Base-by-base conservation (phyloP, 108 stramenopile genomes). In the Fragilaria crotonensis region DNA sequence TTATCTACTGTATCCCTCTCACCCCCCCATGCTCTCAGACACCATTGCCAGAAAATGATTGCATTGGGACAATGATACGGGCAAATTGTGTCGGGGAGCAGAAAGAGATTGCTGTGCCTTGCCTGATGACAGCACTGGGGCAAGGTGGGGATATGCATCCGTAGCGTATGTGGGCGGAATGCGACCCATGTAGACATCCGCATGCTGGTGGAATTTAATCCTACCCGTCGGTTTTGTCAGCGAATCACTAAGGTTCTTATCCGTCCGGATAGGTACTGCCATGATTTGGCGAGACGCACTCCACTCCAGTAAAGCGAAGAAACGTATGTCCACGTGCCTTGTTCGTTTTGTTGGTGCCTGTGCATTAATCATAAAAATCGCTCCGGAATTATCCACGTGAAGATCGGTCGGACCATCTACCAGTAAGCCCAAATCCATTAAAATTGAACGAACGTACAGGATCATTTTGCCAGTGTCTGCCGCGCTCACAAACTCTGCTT, bases 371-470 rank as follows among this genome's bases (percentile, higher is more conserved):
- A 68, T 61, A 0, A 52, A 50, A 0, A 44, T 68, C n/a, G 50
- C 49, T 29, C 33, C 67, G 19, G 52, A 51, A 45, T 68, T 68
- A 28, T 68, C 67, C 27, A 60, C 60, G 1, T 58, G 45, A 20
- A 65, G 9, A 5, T 22, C n/a, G 1, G 54, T 45, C 20, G 62
- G 52, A 11, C 45, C 53, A 29, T 50, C n/a, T 48, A 63, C 53
- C 18, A 52, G 64, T 11, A 68, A 44, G 33, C 29, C 33, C 0
- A 71, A 30, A 14, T 60, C 45, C 31, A 33, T 66, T 4, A 70
- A 23, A n/a, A 76, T 71, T 19, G 52, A 57, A 4, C 52, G 47
- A 1, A 71, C 20, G 25, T 59, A 71, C 30, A 76, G 50, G 18
- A 48, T 48, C 41, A 54, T 32, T 46, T 63, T 63, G 5, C 66